Base-by-base conservation (phyloP, 2,329 filamentous ascomycete genomes). In the Dissoconium aciculare region DNA sequence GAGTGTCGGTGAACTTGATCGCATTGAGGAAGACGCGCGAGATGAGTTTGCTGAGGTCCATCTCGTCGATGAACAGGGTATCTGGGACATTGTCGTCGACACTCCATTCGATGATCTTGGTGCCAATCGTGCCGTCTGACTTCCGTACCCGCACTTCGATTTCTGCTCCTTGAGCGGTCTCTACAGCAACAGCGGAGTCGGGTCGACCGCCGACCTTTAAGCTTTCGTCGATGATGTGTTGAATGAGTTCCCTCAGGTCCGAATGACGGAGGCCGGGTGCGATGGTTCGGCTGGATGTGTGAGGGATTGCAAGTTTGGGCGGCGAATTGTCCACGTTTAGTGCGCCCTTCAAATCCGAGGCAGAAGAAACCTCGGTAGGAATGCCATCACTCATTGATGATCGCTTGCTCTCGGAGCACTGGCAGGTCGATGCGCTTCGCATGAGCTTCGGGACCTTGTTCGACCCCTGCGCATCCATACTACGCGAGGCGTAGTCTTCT, bases 1-100 rank as follows among this genome's bases (percentile, higher is more conserved):
- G 35, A 30, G 43, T 39, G 34, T 77, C 71, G 0, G 75, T 79
- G 45, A 80, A 80, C 48, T 80, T 80, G 44, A 78, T 63, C 3
- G 75, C 75, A 47, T 80, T 80, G 16, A 74, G 45, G 25, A 72
- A 66, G 3, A 76, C 64, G 39, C 70, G 74, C 3, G 70, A 75
- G 2, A 76, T 64, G 43, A 75, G 55, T 45, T 76, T 76, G 26
- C 66, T 64, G 19, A 77, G 53, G 37, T 76, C 71, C 41, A 70
- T 64, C 46, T 76, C 71, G 44, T 76, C 71, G 26, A 72, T 62
- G 28, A 69, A 58, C 34, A 71, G 65, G 2, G 60, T 64, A 11
- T 60, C 58, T 3, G 68, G 68, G 6, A 71, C 63, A 32, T 56
- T 55, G 11, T 60, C 45, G 31, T 63, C 57, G 16, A 70, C 62